These are phyloP conservation scores for Jackrogersella minutella DNA, from an alignment of 495 filamentous ascomycete genomes.

Conservation along the genomic window DNA sequence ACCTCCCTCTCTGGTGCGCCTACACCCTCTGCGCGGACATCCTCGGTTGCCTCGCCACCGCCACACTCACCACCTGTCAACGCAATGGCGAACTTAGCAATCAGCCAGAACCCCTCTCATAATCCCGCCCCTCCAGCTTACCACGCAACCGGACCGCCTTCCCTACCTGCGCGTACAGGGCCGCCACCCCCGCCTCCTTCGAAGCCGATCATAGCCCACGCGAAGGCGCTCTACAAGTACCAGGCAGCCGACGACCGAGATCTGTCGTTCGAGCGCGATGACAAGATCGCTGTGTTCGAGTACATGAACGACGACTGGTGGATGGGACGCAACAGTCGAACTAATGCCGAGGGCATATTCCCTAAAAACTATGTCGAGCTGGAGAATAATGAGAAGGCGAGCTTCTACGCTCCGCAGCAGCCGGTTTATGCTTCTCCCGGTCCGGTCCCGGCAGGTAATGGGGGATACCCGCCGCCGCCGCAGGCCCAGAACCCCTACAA, in stretches of 20 bases:
- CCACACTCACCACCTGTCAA: constrained; percentile 50
- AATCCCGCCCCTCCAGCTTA: constrained; percentile 55
- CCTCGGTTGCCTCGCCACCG: constrained; percentile 39
- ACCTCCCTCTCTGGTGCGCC: constrained; percentile 60
- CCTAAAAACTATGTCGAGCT: constrained; percentile 85
- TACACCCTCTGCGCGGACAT: constrained; percentile 49
- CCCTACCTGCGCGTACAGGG: constrained; percentile 62
- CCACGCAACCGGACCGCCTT: constrained; percentile 59
- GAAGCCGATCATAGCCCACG: constrained; percentile 70
- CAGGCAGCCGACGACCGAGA: constrained; percentile 79
- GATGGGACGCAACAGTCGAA: constrained; percentile 84
- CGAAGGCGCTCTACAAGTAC: constrained; percentile 87
- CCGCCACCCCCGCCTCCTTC: constrained; percentile 56
- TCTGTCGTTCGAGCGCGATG: constrained; percentile 75
- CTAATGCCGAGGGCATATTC: constrained; percentile 87
- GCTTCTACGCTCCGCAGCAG: constrained; percentile 44
- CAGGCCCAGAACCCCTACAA: constrained; percentile 57
- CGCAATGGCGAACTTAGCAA: constrained; percentile 53
- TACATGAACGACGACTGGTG: constrained; percentile 98
- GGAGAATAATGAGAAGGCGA: constrained; percentile 45
- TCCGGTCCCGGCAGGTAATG: constrained; percentile 25
- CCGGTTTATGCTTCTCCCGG: constrained; percentile 41
- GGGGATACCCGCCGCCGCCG: constrained; percentile 45
- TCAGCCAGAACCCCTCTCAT: constrained; percentile 46
- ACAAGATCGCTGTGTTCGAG: constrained; percentile 79